Evolutionary conservation across 169 alveolate genomes (phyloP).

Genomic region (Plasmodium sp.): DNA sequence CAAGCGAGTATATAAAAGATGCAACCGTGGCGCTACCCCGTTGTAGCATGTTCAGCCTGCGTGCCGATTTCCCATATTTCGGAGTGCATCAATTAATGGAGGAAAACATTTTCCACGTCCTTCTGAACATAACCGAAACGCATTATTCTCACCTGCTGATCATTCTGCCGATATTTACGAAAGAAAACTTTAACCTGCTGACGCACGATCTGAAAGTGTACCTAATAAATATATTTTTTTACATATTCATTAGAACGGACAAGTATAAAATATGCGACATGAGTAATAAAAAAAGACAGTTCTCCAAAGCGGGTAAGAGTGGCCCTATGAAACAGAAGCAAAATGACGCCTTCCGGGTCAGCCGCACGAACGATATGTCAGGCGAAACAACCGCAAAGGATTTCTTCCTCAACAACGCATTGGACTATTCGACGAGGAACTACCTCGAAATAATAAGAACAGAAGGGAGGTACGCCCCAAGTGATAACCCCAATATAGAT

Average conservation of each 20-base stretch:
- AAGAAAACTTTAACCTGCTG: slow-evolving; percentile 32
- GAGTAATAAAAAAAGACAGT: slow-evolving; percentile 21
- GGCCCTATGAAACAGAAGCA: not conserved
- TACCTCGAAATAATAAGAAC: slow-evolving; percentile 24
- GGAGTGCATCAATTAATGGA: slow-evolving; percentile 12
- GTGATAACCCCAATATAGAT: slow-evolving; percentile 1
- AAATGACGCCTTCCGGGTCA: not conserved
- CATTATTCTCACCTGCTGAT: slow-evolving; percentile 19
- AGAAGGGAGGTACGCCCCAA: not conserved
- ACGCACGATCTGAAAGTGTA: slow-evolving; percentile 49
- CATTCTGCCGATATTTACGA: slow-evolving; percentile 53
- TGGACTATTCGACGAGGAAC: slow-evolving; percentile 1
- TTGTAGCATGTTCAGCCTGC: not conserved
- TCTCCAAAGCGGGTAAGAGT: slow-evolving; percentile 6
- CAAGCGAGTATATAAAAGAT: slow-evolving; percentile 21
- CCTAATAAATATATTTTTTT: slow-evolving; percentile 65
- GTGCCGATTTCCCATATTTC: not conserved
- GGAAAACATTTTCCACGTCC: slow-evolving; percentile 19
- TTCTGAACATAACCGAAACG: slow-evolving; percentile 34
- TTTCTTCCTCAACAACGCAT: not conserved
- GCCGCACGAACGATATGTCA: not conserved
- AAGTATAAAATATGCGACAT: slow-evolving; percentile 27
- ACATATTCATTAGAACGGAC: slow-evolving; percentile 38
- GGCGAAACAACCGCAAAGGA: not conserved
- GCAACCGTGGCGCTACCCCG: not conserved